phyloP scores from a whole-genome alignment of 202 grass and related monocot species.

The Hordeum pubiflorum region DNA sequence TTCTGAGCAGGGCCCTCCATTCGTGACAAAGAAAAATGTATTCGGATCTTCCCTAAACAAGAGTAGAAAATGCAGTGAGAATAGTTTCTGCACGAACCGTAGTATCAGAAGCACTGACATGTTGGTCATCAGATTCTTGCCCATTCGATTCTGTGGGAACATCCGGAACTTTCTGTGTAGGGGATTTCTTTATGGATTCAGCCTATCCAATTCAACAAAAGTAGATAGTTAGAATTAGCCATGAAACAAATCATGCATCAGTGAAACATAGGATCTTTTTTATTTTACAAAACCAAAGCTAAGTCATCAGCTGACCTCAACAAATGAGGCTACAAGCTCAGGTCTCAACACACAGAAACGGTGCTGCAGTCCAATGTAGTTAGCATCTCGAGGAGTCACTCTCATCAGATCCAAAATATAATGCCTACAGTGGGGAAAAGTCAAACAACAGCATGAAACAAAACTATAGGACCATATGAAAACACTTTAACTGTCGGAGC shows the following conservation, averaged over 20 bases:
- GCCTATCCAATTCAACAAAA: conserved; percentile 26
- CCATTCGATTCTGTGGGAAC: neutral
- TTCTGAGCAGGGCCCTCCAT: neutral
- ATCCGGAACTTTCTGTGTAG: conserved; percentile 20
- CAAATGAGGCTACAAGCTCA: conserved; percentile 82
- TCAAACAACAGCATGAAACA: neutral
- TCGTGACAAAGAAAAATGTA: neutral
- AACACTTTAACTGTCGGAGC: neutral
- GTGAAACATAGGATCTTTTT: neutral
- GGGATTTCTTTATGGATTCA: conserved; percentile 34
- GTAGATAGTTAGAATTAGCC: neutral
- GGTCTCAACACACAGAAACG: conserved; percentile 91
- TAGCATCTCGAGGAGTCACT: conserved; percentile 96
- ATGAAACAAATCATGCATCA: neutral
- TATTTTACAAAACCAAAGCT: neutral
- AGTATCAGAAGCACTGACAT: conserved; percentile 26
- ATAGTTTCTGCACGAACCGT: conserved; percentile 15
- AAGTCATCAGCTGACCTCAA: conserved; percentile 49
- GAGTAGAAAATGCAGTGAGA: neutral
- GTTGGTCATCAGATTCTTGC: conserved; percentile 28
- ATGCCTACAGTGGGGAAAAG: conserved; percentile 44
- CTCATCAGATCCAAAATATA: conserved; percentile 99
- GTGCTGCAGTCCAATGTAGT: conserved; percentile 77
- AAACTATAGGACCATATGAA: neutral
- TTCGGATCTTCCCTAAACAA: neutral